Evolutionary conservation across 179 eudicot genomes (phyloP).

Genomic region (Silene vulgaris): DNA sequence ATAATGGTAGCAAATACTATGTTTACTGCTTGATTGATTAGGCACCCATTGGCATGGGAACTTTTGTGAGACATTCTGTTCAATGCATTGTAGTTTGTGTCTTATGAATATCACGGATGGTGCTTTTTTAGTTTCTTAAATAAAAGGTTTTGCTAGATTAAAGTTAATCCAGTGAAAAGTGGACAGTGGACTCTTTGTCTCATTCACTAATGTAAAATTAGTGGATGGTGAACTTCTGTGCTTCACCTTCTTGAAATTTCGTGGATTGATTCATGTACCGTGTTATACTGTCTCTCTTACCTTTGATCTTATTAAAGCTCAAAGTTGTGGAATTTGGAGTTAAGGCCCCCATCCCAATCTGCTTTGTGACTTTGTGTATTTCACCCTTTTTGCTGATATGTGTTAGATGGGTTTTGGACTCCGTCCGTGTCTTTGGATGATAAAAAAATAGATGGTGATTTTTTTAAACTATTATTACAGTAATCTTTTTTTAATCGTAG

Average conservation of each 20-base stretch:
- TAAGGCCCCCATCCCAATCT: not conserved
- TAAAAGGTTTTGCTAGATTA: not conserved
- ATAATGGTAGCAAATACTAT: too few relatives aligned
- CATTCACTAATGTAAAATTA: not conserved
- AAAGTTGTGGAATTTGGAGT: slow-evolving; percentile 3
- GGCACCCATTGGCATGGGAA: not conserved
- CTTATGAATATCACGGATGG: not conserved
- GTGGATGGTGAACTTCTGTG: not conserved
- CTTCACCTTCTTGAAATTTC: not conserved
- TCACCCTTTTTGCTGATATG: not conserved
- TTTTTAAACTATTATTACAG: not conserved
- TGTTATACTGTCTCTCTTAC: not conserved
- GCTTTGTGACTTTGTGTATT: not conserved
- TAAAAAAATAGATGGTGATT: not conserved
- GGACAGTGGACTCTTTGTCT: not conserved
- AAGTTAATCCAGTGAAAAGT: not conserved
- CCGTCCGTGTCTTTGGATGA: slow-evolving; percentile 4
- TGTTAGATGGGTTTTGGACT: not conserved
- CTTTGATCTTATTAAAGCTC: slow-evolving; percentile 6
- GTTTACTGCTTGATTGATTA: too few relatives aligned
- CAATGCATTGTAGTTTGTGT: not conserved
- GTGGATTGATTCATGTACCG: not conserved
- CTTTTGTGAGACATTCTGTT: not conserved
- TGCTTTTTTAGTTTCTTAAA: not conserved
- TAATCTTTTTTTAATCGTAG: not conserved